Evolutionary conservation across 331 rosid genomes (phyloP).

Genomic region (Spiraea crenata): DNA sequence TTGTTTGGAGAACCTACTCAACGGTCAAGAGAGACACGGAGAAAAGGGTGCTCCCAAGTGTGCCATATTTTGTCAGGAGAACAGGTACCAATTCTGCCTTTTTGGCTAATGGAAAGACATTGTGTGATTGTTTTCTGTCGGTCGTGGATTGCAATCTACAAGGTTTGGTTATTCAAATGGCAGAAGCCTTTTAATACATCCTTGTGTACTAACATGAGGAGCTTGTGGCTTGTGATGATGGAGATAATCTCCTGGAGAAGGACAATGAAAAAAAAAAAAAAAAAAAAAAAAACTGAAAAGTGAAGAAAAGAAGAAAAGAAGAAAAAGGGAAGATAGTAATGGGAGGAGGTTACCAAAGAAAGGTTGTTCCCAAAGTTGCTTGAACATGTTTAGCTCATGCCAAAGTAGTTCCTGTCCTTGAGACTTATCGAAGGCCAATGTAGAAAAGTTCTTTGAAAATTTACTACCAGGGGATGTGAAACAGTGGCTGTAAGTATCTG

Average conservation of each 20-base stretch:
- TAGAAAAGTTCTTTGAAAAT: background rate
- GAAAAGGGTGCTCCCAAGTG: constrained; percentile 32
- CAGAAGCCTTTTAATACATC: constrained; percentile 1
- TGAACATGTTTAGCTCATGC: constrained; percentile 7
- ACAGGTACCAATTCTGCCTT: constrained; percentile 36
- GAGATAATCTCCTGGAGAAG: background rate
- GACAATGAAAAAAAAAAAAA: no score
- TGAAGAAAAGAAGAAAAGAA: no score
- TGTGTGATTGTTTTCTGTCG: background rate
- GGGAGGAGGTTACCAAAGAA: background rate
- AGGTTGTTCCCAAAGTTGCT: background rate
- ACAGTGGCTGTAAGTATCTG: constrained; percentile 1
- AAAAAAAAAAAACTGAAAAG: background rate
- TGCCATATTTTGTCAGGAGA: constrained; percentile 32
- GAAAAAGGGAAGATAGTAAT: background rate
- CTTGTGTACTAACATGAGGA: background rate
- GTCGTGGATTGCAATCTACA: constrained; percentile 8
- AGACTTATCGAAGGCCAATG: background rate
- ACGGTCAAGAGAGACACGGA: constrained; percentile 25
- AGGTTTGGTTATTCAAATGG: background rate
- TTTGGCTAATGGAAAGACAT: constrained; percentile 33
- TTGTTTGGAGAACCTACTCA: constrained; percentile 40
- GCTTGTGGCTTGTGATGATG: background rate
- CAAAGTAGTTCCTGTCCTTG: constrained; percentile 1
- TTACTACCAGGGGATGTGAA: background rate